Conservation (phyloP, 495 filamentous ascomycete species). For the Penicillium arizonense region DNA sequence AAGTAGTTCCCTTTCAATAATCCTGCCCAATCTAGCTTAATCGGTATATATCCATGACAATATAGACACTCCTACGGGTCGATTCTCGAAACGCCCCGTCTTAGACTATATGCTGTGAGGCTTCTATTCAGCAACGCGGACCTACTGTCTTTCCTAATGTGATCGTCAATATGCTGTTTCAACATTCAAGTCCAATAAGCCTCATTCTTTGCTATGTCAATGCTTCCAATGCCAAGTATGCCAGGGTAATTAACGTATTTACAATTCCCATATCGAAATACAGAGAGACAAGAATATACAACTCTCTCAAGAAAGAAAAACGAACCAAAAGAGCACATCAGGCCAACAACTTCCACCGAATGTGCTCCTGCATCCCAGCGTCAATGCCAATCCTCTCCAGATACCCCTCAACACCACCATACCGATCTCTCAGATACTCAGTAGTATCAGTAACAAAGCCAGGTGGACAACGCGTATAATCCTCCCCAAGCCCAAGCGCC, state of each 20-base stretch:
- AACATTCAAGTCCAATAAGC: not conserved
- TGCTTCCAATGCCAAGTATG: not conserved
- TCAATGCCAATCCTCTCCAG: slow-evolving; percentile 57
- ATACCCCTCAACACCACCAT: slow-evolving; percentile 64
- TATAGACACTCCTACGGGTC: too few species aligned
- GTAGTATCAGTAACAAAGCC: slow-evolving; percentile 53
- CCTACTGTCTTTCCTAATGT: too few species aligned
- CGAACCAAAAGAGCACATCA: slow-evolving; percentile 8
- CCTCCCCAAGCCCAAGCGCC: slow-evolving; percentile 63
- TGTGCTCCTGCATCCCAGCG: slow-evolving; percentile 30
- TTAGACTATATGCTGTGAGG: too few species aligned
- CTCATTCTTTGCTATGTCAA: not conserved
- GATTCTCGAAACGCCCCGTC: too few species aligned
- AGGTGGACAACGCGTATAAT: slow-evolving; percentile 62
- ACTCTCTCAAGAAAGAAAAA: not conserved
- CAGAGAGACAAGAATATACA: slow-evolving; percentile 5
- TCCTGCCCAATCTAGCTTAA: too few species aligned
- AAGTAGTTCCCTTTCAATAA: too few species aligned
- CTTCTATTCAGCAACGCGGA: too few species aligned
- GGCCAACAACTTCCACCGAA: slow-evolving; percentile 27
- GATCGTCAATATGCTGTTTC: too few species aligned
- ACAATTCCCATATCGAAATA: slow-evolving; percentile 12
- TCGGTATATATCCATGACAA: too few species aligned
- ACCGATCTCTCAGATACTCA: slow-evolving; percentile 49
- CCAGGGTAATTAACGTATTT: slow-evolving; percentile 18